Percentiles rank a stretch among this genome's conserved stretches.
Conservation (phyloP, 176 grass and related monocot genomes). For the Paspalum vaginatum region DNA sequence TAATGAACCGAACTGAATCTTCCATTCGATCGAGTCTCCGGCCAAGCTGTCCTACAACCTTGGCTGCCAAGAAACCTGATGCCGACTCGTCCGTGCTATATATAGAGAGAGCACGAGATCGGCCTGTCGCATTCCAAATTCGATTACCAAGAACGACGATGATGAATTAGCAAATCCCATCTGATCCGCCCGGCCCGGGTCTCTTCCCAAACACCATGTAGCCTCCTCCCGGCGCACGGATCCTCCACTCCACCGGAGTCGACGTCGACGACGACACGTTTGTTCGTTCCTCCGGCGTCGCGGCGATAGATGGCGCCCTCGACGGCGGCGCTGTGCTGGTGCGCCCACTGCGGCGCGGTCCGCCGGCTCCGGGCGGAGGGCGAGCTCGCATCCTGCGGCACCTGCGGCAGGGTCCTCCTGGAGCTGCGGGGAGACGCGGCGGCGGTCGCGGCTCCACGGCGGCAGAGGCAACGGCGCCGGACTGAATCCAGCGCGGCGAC, state of each 20-base stretch:
- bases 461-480: background rate
- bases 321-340: slow-evolving; percentile 33
- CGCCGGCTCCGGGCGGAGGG: slow-evolving; percentile 40
- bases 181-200: background rate
- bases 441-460: background rate
- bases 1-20: too few species aligned
- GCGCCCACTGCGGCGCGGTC: slow-evolving; percentile 46
- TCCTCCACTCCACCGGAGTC: background rate
- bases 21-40: too few species aligned
- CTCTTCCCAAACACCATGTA: background rate
- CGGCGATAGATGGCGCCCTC: background rate
- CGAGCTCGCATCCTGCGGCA: slow-evolving; percentile 34
- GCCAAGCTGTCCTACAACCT: too few species aligned
- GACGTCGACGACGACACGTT: background rate
- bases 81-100: background rate
- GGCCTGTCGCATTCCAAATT: background rate
- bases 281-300: background rate
- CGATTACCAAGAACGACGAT: background rate
- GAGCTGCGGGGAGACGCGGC: background rate
- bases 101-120: background rate
- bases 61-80: background rate
- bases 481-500: background rate
- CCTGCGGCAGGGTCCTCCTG: slow-evolving; percentile 47
- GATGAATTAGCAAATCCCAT: background rate
- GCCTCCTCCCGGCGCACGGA: background rate